A percentile compares a stretch with the other conserved stretches of the same genome.
Conservation (phyloP, 345 rosid genomes). For the Corchorus capsularis region DNA sequence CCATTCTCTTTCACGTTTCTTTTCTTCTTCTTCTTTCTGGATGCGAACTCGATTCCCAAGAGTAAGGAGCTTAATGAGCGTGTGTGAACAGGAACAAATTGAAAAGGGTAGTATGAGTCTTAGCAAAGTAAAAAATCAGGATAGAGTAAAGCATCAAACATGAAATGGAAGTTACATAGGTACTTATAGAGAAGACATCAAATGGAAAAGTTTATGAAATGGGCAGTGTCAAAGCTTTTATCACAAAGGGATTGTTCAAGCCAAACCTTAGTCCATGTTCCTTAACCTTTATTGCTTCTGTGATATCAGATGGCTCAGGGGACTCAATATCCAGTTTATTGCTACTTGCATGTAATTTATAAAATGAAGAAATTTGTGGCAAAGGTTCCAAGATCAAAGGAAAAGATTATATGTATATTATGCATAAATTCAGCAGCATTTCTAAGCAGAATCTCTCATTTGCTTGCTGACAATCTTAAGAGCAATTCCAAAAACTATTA, state of each 20-base stretch:
- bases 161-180: not conserved
- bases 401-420: too few species aligned
- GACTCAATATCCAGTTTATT: too few species aligned
- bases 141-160: not conserved
- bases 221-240: not conserved
- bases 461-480: too few species aligned
- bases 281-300: constrained; percentile 51
- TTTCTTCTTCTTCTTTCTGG: constrained; percentile 55
- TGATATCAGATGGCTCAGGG: constrained; percentile 39
- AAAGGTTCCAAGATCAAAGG: not conserved
- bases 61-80: constrained; percentile 15
- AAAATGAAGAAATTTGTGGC: constrained; percentile 16
- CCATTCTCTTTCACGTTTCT: constrained; percentile 45
- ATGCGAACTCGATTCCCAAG: constrained; percentile 52
- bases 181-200: not conserved
- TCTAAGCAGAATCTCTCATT: not conserved
- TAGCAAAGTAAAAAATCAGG: constrained; percentile 1
- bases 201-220: not conserved
- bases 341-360: constrained; percentile 51
- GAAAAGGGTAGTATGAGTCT: constrained; percentile 6
- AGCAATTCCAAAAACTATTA: too few species aligned
- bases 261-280: constrained; percentile 58
- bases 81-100: not conserved
- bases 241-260: constrained; percentile 10
- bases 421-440: not conserved